A percentile compares a stretch with the other conserved stretches of the same genome.
Evolutionary conservation across 352 stramenopile species (phyloP).

Genomic region (Phytophthora hybrid): DNA sequence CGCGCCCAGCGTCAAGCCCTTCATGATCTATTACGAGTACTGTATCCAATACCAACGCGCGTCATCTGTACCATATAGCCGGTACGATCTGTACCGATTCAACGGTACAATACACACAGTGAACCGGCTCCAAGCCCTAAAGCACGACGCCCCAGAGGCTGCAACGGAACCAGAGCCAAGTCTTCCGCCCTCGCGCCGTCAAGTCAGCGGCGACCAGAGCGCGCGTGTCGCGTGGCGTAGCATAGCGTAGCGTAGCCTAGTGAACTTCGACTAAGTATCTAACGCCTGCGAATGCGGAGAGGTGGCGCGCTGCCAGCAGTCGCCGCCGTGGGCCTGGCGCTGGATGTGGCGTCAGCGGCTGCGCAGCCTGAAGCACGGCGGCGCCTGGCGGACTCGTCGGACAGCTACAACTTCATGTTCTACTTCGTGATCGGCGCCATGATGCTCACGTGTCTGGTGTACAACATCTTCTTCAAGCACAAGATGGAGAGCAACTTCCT

Average conservation of each 20-base stretch:
- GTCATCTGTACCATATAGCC: conserved; percentile 7
- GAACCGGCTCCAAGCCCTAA: conserved; percentile 44
- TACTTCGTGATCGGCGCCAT: conserved; percentile 90
- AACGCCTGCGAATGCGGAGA: too few species aligned
- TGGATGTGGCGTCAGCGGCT: not conserved
- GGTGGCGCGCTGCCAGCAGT: too few species aligned
- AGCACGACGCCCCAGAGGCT: too few species aligned
- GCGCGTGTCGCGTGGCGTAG: too few species aligned
- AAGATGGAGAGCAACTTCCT: conserved; percentile 81
- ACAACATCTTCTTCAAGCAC: conserved; percentile 92
- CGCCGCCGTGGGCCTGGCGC: too few species aligned
- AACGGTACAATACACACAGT: conserved; percentile 6
- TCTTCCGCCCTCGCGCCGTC: too few species aligned
- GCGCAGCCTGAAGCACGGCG: conserved; percentile 11
- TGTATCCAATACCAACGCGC: not conserved
- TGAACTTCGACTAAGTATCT: too few species aligned
- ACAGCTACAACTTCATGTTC: conserved; percentile 91
- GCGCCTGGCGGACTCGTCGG: conserved; percentile 51
- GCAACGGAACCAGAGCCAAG: too few species aligned
- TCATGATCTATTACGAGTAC: not conserved
- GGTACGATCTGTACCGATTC: conserved; percentile 11
- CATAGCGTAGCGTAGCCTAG: too few species aligned
- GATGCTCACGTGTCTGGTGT: conserved; percentile 88
- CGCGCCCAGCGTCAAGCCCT: conserved; percentile 36
- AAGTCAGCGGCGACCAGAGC: too few species aligned